Conservation (phyloP, 768 basidiomycete genomes). For the Suillus subluteus region DNA sequence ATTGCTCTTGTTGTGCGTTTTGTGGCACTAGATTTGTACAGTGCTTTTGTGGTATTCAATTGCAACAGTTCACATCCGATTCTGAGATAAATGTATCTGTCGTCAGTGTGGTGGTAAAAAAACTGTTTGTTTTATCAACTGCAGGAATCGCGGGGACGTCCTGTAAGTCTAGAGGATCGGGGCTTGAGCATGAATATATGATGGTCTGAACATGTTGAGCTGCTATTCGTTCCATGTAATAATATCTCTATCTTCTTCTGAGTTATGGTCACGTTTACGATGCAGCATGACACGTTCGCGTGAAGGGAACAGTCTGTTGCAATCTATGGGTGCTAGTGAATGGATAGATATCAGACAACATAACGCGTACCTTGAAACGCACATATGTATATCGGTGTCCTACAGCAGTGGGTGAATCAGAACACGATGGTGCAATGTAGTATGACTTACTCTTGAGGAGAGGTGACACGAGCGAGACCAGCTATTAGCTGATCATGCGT, state of each 20-base stretch:
- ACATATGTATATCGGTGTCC: conserved; percentile 85
- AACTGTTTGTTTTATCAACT: not conserved
- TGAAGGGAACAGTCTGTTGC: conserved; percentile 72
- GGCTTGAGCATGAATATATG: not conserved
- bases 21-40: conserved; percentile 11
- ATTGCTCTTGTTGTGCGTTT: not conserved
- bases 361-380: conserved; percentile 52
- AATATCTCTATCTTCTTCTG: conserved; percentile 54
- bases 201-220: not conserved
- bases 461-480: conserved; percentile 62
- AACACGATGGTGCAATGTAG: not conserved
- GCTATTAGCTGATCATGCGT: conserved; percentile 56
- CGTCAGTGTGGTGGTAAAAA: not conserved
- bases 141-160: not conserved
- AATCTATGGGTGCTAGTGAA: conserved; percentile 45
- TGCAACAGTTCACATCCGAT: not conserved
- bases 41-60: conserved; percentile 11
- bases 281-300: conserved; percentile 71
- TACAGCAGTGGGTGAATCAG: conserved; percentile 27
- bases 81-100: not conserved
- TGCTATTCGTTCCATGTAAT: conserved; percentile 73
- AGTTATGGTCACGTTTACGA: conserved; percentile 72
- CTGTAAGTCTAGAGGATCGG: not conserved
- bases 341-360: not conserved
- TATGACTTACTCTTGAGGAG: conserved; percentile 62